Conservation (phyloP, 306 rosid genomes). For the Pyrus pyrifolia region DNA sequence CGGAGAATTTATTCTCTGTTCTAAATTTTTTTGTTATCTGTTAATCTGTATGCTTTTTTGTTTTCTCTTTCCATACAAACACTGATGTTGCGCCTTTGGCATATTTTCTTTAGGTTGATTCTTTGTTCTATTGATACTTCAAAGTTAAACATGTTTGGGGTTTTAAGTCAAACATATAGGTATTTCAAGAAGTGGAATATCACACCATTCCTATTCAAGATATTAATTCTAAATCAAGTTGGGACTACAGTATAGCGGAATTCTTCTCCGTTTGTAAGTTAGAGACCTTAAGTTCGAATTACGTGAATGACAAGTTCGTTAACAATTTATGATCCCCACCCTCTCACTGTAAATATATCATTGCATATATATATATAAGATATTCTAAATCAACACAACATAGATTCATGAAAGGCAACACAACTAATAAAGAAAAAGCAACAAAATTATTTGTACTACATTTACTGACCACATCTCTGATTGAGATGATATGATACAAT, state of each 20-base stretch:
- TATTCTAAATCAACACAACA: too few species aligned
- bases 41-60: neutral
- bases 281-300: too few species aligned
- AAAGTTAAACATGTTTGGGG: neutral
- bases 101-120: neutral
- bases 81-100: neutral
- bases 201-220: neutral
- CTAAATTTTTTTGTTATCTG: neutral
- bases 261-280: too few species aligned
- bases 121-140: neutral
- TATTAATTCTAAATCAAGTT: neutral
- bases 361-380: too few species aligned
- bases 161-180: neutral
- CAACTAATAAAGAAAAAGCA: too few species aligned
- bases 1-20: conserved; percentile 1
- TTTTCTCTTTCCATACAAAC: neutral
- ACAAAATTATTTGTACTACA: neutral
- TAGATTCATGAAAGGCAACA: neutral
- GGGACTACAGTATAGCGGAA: too few species aligned
- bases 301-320: too few species aligned
- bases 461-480: neutral
- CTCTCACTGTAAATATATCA: too few species aligned
- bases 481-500: neutral
- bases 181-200: neutral
- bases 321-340: too few species aligned